Percentiles rank a stretch among this genome's conserved stretches.
phyloP scores from a whole-genome alignment of 768 basidiomycete genomes.

The Kwoniella mangroviensis region DNA sequence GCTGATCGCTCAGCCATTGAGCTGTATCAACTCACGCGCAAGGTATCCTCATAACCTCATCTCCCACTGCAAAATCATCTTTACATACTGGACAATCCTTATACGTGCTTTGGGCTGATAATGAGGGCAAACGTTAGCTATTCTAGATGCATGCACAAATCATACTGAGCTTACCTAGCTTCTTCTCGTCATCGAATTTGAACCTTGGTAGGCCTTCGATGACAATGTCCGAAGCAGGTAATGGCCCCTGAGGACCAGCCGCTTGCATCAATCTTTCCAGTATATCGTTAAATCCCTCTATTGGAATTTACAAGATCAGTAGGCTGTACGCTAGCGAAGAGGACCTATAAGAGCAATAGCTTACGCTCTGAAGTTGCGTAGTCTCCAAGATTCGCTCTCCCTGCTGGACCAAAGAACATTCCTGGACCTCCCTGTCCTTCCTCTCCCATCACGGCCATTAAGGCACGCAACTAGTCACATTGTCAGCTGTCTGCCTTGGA shows the following conservation, averaged over 20 bases:
- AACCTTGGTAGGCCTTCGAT: slow-evolving; percentile 66
- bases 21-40: slow-evolving; percentile 63
- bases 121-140: slow-evolving; percentile 2
- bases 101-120: slow-evolving; percentile 61
- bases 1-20: background rate
- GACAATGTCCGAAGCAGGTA: slow-evolving; percentile 81
- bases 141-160: background rate
- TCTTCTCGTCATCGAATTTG: slow-evolving; percentile 47
- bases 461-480: slow-evolving; percentile 31
- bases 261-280: slow-evolving; percentile 74
- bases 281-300: slow-evolving; percentile 79
- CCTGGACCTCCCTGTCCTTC: slow-evolving; percentile 28
- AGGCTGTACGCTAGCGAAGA: background rate
- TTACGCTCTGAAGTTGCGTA: slow-evolving; percentile 88
- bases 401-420: slow-evolving; percentile 30
- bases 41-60: slow-evolving; percentile 78
- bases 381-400: slow-evolving; percentile 70
- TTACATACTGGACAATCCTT: slow-evolving; percentile 93
- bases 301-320: slow-evolving; percentile 47
- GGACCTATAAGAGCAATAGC: slow-evolving; percentile 15
- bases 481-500: slow-evolving; percentile 1
- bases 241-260: slow-evolving; percentile 65
- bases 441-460: slow-evolving; percentile 37
- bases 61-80: slow-evolving; percentile 67
- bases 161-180: slow-evolving; percentile 42